Conservation (phyloP, 2,329 filamentous ascomycete species). For the Stagonosporopsis chrysanthemi region DNA sequence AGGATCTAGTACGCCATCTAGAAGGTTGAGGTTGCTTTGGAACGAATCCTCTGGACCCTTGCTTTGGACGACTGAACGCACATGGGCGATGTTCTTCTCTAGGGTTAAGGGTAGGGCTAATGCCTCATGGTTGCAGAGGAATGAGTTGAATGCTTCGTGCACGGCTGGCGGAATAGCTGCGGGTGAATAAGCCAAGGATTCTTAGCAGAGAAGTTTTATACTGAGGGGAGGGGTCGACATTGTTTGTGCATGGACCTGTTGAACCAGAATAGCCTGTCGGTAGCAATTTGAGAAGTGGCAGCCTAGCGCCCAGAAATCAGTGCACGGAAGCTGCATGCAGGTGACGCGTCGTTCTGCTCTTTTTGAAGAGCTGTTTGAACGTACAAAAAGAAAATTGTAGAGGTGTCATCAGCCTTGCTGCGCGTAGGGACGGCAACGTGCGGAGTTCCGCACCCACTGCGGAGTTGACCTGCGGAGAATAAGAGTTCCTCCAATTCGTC, state of each 20-base stretch:
- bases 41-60: slow-evolving; percentile 8
- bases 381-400: background rate
- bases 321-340: background rate
- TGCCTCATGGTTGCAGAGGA: slow-evolving; percentile 13
- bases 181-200: background rate
- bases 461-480: slow-evolving; percentile 15
- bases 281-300: background rate
- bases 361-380: background rate
- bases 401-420: background rate
- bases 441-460: slow-evolving; percentile 24
- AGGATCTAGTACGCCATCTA: slow-evolving; percentile 26
- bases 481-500: background rate
- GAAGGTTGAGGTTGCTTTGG: slow-evolving; percentile 25
- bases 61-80: slow-evolving; percentile 9
- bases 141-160: slow-evolving; percentile 19
- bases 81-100: slow-evolving; percentile 1
- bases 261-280: background rate
- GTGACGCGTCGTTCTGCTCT: background rate
- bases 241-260: background rate
- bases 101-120: slow-evolving; percentile 23
- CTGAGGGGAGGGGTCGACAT: background rate
- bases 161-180: slow-evolving; percentile 2
- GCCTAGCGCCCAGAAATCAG: background rate
- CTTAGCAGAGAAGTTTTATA: background rate
- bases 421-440: slow-evolving; percentile 2